phyloP scores from a whole-genome alignment of 768 basidiomycete species.

The Boletus tomentosulus region DNA sequence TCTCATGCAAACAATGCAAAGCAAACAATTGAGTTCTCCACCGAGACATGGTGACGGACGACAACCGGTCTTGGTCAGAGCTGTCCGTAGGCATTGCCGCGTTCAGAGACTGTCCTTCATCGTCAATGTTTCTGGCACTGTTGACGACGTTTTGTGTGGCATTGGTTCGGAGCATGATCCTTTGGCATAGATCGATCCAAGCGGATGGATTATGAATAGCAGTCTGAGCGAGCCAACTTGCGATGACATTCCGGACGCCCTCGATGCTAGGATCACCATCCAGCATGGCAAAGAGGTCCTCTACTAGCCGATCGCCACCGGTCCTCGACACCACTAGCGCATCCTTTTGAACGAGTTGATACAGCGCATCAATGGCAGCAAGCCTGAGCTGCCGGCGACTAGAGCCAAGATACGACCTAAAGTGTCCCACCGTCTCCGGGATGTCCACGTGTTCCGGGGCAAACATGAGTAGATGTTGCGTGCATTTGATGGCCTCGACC shows the following conservation, averaged over 20 bases:
- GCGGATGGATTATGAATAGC: constrained; percentile 90
- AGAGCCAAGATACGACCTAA: constrained; percentile 77
- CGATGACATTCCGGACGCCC: constrained; percentile 89
- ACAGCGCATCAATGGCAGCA: constrained; percentile 92
- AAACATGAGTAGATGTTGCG: constrained; percentile 97
- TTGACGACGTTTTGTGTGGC: constrained; percentile 74
- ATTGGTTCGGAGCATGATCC: constrained; percentile 94
- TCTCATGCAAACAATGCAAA: constrained; percentile 84
- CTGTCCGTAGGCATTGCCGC: constrained; percentile 39
- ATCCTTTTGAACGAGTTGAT: constrained; percentile 96
- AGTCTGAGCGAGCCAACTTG: constrained; percentile 93
- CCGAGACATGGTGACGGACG: constrained; percentile 59
- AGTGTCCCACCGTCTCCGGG: constrained; percentile 71
- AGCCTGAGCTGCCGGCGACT: constrained; percentile 82
- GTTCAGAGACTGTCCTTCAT: constrained; percentile 91
- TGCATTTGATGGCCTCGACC: constrained; percentile 93
- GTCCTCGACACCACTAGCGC: constrained; percentile 87
- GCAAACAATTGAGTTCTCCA: constrained; percentile 98
- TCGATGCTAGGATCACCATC: constrained; percentile 93
- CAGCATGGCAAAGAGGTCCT: constrained; percentile 91
- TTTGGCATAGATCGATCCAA: constrained; percentile 97
- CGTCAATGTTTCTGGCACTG: constrained; percentile 63
- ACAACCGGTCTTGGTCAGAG: constrained; percentile 30
- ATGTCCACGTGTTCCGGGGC: constrained; percentile 81
- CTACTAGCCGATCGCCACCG: constrained; percentile 90